Evolutionary conservation across 805 yeast genomes (phyloP).

Genomic region (Saturnispora diversa): DNA sequence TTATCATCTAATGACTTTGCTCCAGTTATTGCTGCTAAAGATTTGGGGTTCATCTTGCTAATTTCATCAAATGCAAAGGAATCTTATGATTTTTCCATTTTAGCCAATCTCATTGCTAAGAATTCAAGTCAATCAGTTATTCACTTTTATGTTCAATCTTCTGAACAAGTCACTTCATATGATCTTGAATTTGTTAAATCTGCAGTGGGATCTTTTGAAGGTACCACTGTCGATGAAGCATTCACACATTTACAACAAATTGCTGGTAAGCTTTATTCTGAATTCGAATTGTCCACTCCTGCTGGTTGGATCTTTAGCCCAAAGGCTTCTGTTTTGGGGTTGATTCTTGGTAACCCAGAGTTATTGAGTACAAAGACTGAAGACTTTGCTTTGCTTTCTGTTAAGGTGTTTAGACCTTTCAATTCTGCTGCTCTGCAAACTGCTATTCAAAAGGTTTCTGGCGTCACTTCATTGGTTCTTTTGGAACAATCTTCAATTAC

Average conservation of each 20-base stretch:
- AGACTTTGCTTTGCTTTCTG: conserved; percentile 39
- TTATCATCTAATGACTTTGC: conserved; percentile 57
- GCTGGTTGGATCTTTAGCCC: conserved; percentile 20
- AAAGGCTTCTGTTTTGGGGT: conserved; percentile 34
- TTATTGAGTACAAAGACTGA: conserved; percentile 12
- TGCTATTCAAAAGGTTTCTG: conserved; percentile 23
- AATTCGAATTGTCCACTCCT: conserved; percentile 32
- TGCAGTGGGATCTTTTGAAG: conserved; percentile 19
- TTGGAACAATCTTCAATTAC: conserved; percentile 54
- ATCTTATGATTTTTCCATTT: conserved; percentile 44
- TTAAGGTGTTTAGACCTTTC: conserved; percentile 72
- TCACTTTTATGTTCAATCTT: conserved; percentile 46
- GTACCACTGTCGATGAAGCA: conserved; percentile 27
- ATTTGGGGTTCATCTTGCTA: conserved; percentile 53
- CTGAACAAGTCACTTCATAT: conserved; percentile 9
- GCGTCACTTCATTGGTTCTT: conserved; percentile 36
- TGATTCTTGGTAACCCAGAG: conserved; percentile 53
- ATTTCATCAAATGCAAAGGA: conserved; percentile 55
- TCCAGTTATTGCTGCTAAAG: conserved; percentile 63
- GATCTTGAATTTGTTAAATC: conserved; percentile 11
- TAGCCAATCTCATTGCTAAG: conserved; percentile 51
- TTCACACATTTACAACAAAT: conserved; percentile 27
- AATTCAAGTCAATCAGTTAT: conserved; percentile 49
- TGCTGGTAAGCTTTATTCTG: conserved; percentile 27
- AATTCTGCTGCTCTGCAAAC: conserved; percentile 41